Conservation (phyloP, 768 basidiomycete genomes). For the Tricholoma flavovirens region DNA sequence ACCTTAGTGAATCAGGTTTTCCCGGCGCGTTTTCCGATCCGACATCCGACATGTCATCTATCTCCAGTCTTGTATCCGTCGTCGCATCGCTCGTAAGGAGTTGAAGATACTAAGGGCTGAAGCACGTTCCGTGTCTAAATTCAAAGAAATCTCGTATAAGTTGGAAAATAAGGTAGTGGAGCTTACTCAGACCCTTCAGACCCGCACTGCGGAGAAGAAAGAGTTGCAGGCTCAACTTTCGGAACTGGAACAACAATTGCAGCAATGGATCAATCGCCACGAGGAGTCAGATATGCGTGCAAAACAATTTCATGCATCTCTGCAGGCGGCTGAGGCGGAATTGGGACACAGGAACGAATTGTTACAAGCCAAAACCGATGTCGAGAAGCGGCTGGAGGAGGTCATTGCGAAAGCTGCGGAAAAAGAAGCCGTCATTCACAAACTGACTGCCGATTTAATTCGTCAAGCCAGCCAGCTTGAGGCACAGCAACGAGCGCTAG, state of each 20-base stretch:
- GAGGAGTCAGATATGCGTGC: conserved; percentile 78
- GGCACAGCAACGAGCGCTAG: conserved; percentile 64
- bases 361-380: conserved; percentile 65
- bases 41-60: conserved; percentile 74
- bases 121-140: conserved; percentile 94
- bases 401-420: conserved; percentile 65
- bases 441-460: conserved; percentile 71
- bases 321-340: conserved; percentile 69
- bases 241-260: conserved; percentile 80
- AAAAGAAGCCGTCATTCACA: conserved; percentile 80
- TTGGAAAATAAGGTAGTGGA: conserved; percentile 99
- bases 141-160: conserved; percentile 97
- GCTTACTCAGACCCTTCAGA: conserved; percentile 90
- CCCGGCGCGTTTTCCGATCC: conserved; percentile 45
- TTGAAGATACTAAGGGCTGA: conserved; percentile 81
- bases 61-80: conserved; percentile 88
- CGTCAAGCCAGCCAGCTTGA: conserved; percentile 75
- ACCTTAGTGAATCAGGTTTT: conserved; percentile 33
- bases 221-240: conserved; percentile 69
- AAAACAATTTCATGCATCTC: conserved; percentile 64
- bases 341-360: conserved; percentile 68
- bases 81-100: conserved; percentile 80
- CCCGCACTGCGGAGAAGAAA: conserved; percentile 87
- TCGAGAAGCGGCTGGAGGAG: conserved; percentile 79
- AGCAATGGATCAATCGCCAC: conserved; percentile 79